Percentiles rank a stretch among this genome's conserved stretches.
Conservation (phyloP, 164 flowering plant species). For the Magnolia kwangsiensis region DNA sequence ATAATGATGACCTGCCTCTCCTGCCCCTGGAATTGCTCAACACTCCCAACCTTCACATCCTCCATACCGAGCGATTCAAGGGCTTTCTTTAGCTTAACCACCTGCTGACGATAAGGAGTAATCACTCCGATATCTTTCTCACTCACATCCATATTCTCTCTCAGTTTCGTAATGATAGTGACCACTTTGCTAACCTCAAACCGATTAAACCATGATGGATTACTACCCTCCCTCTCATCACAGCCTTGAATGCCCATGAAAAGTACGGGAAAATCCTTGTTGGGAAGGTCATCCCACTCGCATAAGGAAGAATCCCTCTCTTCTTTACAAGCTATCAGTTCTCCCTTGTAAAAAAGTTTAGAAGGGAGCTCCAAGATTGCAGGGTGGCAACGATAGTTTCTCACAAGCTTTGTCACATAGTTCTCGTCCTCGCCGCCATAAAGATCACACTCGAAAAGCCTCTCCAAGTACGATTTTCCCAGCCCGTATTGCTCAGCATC, state of each 20-base stretch:
- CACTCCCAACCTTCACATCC: constrained; percentile 83
- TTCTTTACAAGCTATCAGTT: constrained; percentile 68
- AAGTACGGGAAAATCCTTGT: constrained; percentile 68
- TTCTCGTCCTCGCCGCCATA: constrained; percentile 47
- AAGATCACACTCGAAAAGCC: constrained; percentile 55
- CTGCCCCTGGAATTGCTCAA: constrained; percentile 97
- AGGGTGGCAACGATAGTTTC: constrained; percentile 82
- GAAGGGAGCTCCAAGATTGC: constrained; percentile 77
- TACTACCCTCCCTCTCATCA: constrained; percentile 94
- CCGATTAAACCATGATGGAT: constrained; percentile 98
- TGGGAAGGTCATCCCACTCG: constrained; percentile 44
- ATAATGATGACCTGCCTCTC: constrained; percentile 76
- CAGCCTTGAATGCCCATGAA: constrained; percentile 86
- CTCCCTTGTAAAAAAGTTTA: constrained; percentile 68
- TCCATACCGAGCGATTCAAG: constrained; percentile 49
- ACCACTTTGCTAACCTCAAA: constrained; percentile 85
- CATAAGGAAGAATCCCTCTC: constrained; percentile 18
- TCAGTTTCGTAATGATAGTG: constrained; percentile 52
- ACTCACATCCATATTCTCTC: constrained; percentile 21
- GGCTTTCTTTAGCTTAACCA: constrained; percentile 58
- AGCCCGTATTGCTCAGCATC: constrained; percentile 64
- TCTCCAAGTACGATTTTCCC: constrained; percentile 79
- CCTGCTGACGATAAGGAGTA: constrained; percentile 93
- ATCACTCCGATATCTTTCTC: constrained; percentile 82
- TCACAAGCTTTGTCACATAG: constrained; percentile 65